Base-by-base conservation (phyloP, 176 grass and related monocot genomes). In the Leersia perrieri region DNA sequence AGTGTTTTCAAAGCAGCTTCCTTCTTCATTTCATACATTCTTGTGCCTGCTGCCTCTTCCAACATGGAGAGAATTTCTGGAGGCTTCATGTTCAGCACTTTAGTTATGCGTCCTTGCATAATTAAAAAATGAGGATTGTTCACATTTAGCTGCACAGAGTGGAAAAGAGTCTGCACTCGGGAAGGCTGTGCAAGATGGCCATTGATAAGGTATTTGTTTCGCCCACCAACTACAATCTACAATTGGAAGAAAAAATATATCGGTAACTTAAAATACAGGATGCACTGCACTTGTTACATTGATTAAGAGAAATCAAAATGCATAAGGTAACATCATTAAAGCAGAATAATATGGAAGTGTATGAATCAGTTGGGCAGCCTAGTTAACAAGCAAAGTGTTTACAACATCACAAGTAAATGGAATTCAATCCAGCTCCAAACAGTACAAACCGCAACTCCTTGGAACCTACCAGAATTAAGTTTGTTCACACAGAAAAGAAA, bases 21-120 rank as follows among this genome's bases (percentile, higher is more conserved):
- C 67, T 99, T 99, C 88, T 95, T 95, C 96, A 95, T 95, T 82
- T 99, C 96, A 28, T 99, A 99, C 96, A 99, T 99, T 70, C 96
- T 83, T 79, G 96, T 99, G 40, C 96, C 96, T 16, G 96, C 96
- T 0, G 96, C 96, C 91, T 99, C 96, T 89, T 99, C 96, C 51
- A 99, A 60, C 96, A 99, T 99, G 25, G 96, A 99, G 78, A 99
- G 78, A 84, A 99, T 95, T 74, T 99, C 96, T 34, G 88, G 90
- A 23, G 89, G 89, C 51, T 99, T 99, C 96, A 99, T 99, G 76
- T 99, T 99, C 11, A 99, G 72, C 18, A 99, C 96, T 85, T 99
- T 99, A 5, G 96, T 99, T 58, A 99, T 99, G 33, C 96, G 90
- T 7, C 96, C 96, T 99, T 99, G 96, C 96, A 99, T 99, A 80